Evolutionary conservation across 495 filamentous ascomycete genomes (phyloP).

Genomic region (Diplogelasinospora grovesii): DNA sequence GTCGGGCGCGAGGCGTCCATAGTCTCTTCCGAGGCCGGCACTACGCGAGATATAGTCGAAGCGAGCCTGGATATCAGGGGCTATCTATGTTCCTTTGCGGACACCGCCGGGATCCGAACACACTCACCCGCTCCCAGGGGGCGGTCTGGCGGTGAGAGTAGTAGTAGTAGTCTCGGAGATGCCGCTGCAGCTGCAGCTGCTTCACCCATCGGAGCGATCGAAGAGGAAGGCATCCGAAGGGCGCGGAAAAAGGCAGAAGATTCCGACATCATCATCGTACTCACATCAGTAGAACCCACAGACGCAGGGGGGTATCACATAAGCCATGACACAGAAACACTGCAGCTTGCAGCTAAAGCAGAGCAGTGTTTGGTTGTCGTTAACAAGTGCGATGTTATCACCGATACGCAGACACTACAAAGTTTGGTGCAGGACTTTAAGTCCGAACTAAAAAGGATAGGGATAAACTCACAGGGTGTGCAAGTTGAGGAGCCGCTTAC

Average conservation of each 20-base stretch:
- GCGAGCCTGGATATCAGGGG: constrained; percentile 85
- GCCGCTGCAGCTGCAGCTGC: background rate
- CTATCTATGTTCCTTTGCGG: constrained; percentile 80
- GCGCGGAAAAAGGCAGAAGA: constrained; percentile 74
- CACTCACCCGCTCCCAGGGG: too few species aligned
- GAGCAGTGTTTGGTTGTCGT: constrained; percentile 63
- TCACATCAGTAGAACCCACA: constrained; percentile 59
- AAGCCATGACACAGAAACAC: constrained; percentile 40
- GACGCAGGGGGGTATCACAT: constrained; percentile 30
- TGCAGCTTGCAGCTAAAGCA: constrained; percentile 42
- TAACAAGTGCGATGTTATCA: constrained; percentile 75
- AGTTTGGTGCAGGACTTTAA: constrained; percentile 26
- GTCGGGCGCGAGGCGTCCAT: constrained; percentile 94
- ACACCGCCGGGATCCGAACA: constrained; percentile 78
- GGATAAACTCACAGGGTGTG: too few species aligned
- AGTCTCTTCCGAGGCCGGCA: constrained; percentile 85
- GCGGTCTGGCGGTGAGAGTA: too few species aligned
- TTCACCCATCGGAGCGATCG: constrained; percentile 69
- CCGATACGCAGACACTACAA: constrained; percentile 16
- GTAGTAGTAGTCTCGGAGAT: background rate
- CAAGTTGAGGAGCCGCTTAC: constrained; percentile 26
- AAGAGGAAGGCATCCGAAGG: constrained; percentile 83
- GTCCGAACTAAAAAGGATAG: constrained; percentile 25
- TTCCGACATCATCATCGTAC: constrained; percentile 79
- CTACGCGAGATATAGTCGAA: constrained; percentile 90